A percentile compares a stretch with the other conserved stretches of the same genome.
phyloP scores from a whole-genome alignment of 169 alveolate species.

The Plasmodium knowlesi region DNA sequence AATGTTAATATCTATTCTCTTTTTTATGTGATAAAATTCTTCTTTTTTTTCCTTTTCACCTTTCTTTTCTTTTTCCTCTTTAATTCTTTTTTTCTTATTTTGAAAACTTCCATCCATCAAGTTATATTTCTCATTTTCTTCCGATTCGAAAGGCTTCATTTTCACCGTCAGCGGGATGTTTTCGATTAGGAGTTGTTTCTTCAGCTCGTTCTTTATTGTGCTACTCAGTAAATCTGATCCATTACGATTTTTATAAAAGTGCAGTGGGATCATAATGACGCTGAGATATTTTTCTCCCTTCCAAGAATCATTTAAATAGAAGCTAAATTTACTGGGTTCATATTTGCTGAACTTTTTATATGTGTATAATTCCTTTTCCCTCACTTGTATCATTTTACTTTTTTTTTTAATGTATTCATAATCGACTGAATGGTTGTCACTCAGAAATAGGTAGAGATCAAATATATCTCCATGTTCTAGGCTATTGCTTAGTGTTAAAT shows the following conservation, averaged over 20 bases:
- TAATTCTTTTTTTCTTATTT: background rate
- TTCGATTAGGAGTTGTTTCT: conserved; percentile 35
- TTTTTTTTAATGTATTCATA: conserved; percentile 66
- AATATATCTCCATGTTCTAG: conserved; percentile 77
- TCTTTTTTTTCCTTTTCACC: conserved; percentile 12
- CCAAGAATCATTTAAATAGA: conserved; percentile 68
- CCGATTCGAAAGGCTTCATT: conserved; percentile 62
- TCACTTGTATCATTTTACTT: conserved; percentile 52
- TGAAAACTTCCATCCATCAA: conserved; percentile 2
- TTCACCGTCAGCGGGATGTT: conserved; percentile 71
- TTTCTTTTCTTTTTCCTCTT: background rate
- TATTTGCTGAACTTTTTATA: conserved; percentile 24
- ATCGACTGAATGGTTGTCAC: conserved; percentile 76
- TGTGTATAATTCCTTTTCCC: conserved; percentile 71
- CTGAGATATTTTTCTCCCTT: conserved; percentile 64
- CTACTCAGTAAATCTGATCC: background rate
- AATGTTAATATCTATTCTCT: conserved; percentile 77
- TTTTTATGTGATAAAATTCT: conserved; percentile 77
- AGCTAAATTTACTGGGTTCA: conserved; percentile 17
- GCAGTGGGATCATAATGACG: conserved; percentile 43
- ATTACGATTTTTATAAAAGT: conserved; percentile 52
- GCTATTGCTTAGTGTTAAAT: conserved; percentile 64
- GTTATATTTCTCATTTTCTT: conserved; percentile 56
- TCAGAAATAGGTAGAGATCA: conserved; percentile 70
- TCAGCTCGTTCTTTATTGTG: conserved; percentile 32